These are phyloP conservation scores for Agroathelia rolfsii DNA, from an alignment of 1,284 basidiomycete genomes.

Conservation along the genomic window DNA sequence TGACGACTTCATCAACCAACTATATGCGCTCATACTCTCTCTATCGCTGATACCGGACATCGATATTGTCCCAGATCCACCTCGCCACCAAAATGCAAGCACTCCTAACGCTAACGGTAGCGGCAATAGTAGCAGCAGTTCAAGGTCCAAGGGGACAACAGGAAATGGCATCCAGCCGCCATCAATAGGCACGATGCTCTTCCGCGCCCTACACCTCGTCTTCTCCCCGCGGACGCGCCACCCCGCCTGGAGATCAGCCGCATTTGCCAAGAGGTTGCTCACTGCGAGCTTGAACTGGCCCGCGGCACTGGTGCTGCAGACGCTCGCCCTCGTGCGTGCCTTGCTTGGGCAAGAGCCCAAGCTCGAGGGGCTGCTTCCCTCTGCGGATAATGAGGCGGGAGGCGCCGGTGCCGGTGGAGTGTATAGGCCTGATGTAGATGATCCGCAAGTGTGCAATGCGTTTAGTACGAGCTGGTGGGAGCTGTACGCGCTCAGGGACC, in stretches of 20 bases:
- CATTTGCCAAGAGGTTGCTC: slow-evolving; percentile 87
- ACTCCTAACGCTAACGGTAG: no score
- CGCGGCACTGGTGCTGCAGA: slow-evolving; percentile 49
- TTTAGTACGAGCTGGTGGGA: slow-evolving; percentile 69
- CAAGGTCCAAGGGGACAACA: slow-evolving; percentile 17
- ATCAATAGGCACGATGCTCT: slow-evolving; percentile 66
- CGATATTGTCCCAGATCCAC: slow-evolving; percentile 28
- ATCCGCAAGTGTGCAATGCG: slow-evolving; percentile 74
- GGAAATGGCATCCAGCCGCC: no score
- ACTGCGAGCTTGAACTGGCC: slow-evolving; percentile 77
- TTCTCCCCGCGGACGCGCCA: slow-evolving; percentile 59
- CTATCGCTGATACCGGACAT: slow-evolving; percentile 45
- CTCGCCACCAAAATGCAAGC: slow-evolving; percentile 15
- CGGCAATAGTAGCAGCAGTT: slow-evolving; percentile 12
- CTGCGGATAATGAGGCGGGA: slow-evolving; percentile 74
- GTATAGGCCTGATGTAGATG: slow-evolving; percentile 75
- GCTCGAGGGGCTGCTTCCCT: slow-evolving; percentile 77
- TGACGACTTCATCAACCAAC: slow-evolving; percentile 73
- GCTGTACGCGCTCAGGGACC: slow-evolving; percentile 45
- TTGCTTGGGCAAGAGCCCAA: slow-evolving; percentile 72
- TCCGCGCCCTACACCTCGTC: slow-evolving; percentile 73
- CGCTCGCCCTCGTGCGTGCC: slow-evolving; percentile 63
- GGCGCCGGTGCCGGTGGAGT: no score
- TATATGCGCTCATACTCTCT: slow-evolving; percentile 64
- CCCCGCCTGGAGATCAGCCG: slow-evolving; percentile 75